Base-by-base conservation (phyloP, 2,329 filamentous ascomycete genomes). In the Madurella mycetomatis region DNA sequence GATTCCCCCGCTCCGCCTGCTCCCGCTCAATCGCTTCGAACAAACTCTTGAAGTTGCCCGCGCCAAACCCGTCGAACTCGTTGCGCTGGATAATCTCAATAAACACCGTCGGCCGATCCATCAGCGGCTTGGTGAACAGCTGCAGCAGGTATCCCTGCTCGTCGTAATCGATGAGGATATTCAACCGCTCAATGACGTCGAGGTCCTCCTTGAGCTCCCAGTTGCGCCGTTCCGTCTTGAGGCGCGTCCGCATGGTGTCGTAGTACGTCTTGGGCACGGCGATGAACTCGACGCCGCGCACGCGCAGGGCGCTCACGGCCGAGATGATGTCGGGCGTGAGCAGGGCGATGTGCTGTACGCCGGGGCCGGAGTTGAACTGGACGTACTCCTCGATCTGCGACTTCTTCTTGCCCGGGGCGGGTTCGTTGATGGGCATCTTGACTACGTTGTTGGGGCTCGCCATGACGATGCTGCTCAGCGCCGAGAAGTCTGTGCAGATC, bases 391-490 rank as follows among this genome's bases (percentile, higher is more conserved):
- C 92, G 64, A 97, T 96, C 74, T 97, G 92, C 11, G 85, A 90
- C 72, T 90, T 89, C 73, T 90, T 92, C 76, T 94, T 94, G 55
- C 92, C 92, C 1, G 82, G 77, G 0, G 92, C 92, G 1, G 92
- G 92, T 75, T 96, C 92, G 77, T 96, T 96, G 81, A 97, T 95
- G 65, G 92, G 92, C 91, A 96, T 96, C 76, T 96, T 96, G 72
- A 96, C 90, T 4, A 87, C 71, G 54, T 92, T 87, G 75, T 92
- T 90, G 56, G 85, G 84, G 4, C 86, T 90, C 41, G 88, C 83
- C 91, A 96, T 96, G 67, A 96, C 92, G 66, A 96, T 85, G 66
- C 84, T 89, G 73, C 86, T 90, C 46, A 96, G 79, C 9, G 92
- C 91, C 1, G 87, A 91, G 80, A 90, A 96, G 68, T 95, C 91